These are phyloP conservation scores for Helminthosporium solani DNA, from an alignment of 2,329 filamentous ascomycete genomes.

Conservation along the genomic window DNA sequence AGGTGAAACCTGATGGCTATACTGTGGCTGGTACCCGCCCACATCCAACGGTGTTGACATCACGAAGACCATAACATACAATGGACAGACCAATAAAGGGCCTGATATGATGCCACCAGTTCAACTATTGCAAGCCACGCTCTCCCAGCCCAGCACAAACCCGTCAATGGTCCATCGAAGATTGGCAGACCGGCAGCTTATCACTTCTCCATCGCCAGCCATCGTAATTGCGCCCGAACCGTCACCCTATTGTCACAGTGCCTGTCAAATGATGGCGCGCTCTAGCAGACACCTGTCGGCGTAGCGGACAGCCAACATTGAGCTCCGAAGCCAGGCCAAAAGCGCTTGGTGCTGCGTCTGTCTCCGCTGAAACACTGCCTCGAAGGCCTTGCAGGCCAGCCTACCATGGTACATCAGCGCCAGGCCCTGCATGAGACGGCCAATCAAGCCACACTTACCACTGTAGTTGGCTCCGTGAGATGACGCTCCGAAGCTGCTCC, in stretches of 20 bases:
- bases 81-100: conserved; percentile 8
- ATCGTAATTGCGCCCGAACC: neutral
- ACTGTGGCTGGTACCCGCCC: conserved; percentile 30
- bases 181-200: too few species aligned
- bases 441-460: conserved; percentile 55
- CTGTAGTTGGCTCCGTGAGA: conserved; percentile 61
- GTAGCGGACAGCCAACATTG: conserved; percentile 31
- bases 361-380: conserved; percentile 64
- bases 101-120: neutral
- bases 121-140: neutral
- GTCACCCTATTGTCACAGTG: conserved; percentile 3
- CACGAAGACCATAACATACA: conserved; percentile 10
- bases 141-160: too few species aligned
- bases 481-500: conserved; percentile 43
- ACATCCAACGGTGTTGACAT: conserved; percentile 27
- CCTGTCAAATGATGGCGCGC: conserved; percentile 22
- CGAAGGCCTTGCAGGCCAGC: conserved; percentile 70
- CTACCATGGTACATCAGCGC: conserved; percentile 44
- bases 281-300: conserved; percentile 35
- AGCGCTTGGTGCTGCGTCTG: conserved; percentile 68
- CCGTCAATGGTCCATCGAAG: too few species aligned
- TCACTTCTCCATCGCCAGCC: too few species aligned
- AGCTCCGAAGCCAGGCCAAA: conserved; percentile 64
- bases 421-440: conserved; percentile 19
- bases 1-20: conserved; percentile 28